Evolutionary conservation across 1,284 basidiomycete species (phyloP), one percentile per base, ranked within the genome.

Genomic region (Ceratobasidium sp.): DNA sequence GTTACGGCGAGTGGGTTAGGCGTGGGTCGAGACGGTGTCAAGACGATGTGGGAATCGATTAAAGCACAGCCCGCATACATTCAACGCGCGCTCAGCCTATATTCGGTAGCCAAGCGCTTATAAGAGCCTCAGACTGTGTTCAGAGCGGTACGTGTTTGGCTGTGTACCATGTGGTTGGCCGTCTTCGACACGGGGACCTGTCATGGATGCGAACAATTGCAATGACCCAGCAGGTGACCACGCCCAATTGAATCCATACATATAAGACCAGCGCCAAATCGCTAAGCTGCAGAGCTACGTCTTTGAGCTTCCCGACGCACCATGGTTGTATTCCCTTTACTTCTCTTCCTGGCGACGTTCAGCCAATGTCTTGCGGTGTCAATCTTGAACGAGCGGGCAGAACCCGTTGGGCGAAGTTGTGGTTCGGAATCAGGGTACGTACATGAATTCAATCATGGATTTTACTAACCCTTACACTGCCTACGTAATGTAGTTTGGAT

Each of bases 391-490:
- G 28, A 61, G 9, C 70, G 56, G 10, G 40, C 20, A 18, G 39
- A 42, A n/a, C 44, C 70, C 18, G 18, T 28, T 46, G 13, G 18
- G 51, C 68, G 73, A 18, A 67, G 20, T 6, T 76, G 73, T 20
- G 73, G 73, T 28, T n/a, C 61, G 20, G 73, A 76, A 26, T 2
- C 61, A 23, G 44, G 53, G 68, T 60, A 23, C 60, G 40, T 60
- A 10, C 3, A 3, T n/a, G 10, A 20, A 9, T 23, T 5, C 12
- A 6, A 56, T 23, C 26, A 23, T 6, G n/a, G 26, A 18, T 18
- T 9, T 49, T 18, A 7, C 55, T 28, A 5, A 64, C 23, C n/a
- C n/a, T 20, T 20, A 5, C 61, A 9, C 23, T n/a, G 39, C 40
- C 23, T 20, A 1, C 26, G n/a, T n/a, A n/a, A 23, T n/a, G 23